Base-by-base conservation (phyloP, 768 basidiomycete species). In the Kwoniella botswanensis region DNA sequence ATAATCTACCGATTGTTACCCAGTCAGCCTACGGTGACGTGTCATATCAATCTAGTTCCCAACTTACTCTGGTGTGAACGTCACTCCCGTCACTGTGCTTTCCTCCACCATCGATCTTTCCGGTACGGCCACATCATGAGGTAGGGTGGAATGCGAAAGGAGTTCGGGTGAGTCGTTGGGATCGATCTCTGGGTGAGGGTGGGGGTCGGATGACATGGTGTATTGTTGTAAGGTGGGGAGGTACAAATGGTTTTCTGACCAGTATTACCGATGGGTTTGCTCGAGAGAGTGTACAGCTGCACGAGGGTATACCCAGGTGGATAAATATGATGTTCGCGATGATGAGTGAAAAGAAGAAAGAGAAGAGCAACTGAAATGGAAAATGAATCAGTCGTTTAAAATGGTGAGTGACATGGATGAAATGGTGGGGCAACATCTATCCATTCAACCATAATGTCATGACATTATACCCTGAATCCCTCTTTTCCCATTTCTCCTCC, bases 71-170 rank as follows among this genome's bases (percentile, higher is more conserved):
- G 79, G 79, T 6, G 71, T 75, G 60, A 83, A 83, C 1, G 75
- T 76, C 4, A 83, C 81, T 9, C 82, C 82, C 3, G 80, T 81
- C 43, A 75, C 76, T 21, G 78, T 78, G 35, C 71, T 72, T 24
- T 74, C 78, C 69, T 83, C 82, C 13, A 83, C 79, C 76, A 82
- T 77, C 15, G 78, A 79, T 29, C 82, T 74, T 61, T 83, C 81
- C 5, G 73, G 77, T 4, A 66, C 26, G 5, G 35, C 42, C 11
- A 50, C 65, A 12, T 62, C 60, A 9, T 65, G 42, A 5, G 77
- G 77, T 17, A 80, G 57, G 13, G 75, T 61, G 7, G 70, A 70
- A 22, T 74, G 78, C 4, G 74, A 63, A 62, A 76, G 70, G 4
- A 65, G 65, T 41, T 62, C 59, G 4, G 72, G 72, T 21, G 72